phyloP scores from a whole-genome alignment of 2,329 filamentous ascomycete species.

The Diaporthe citrichinensis region DNA sequence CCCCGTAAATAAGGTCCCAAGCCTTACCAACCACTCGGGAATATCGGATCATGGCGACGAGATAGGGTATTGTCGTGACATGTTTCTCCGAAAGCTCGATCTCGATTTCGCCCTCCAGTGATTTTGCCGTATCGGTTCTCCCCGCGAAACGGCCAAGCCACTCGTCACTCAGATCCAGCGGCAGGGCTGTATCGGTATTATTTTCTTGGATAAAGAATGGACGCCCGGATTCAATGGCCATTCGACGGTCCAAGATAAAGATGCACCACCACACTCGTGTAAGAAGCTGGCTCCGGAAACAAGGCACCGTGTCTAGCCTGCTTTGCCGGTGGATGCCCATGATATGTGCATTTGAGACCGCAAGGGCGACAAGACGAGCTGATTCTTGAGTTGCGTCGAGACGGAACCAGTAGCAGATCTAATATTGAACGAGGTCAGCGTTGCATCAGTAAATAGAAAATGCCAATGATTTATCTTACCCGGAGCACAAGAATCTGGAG shows the following conservation, averaged over 20 bases:
- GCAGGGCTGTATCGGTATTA: slow-evolving; percentile 22
- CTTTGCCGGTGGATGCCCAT: slow-evolving; percentile 37
- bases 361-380: slow-evolving; percentile 35
- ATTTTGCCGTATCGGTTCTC: not conserved
- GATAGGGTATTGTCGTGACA: slow-evolving; percentile 27
- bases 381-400: slow-evolving; percentile 37
- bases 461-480: not conserved
- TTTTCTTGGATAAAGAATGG: slow-evolving; percentile 37
- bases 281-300: slow-evolving; percentile 32
- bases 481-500: slow-evolving; percentile 33
- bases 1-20: slow-evolving; percentile 37
- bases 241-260: slow-evolving; percentile 36
- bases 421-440: not conserved
- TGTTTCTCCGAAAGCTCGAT: not conserved
- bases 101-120: slow-evolving; percentile 5
- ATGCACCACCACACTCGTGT: slow-evolving; percentile 36
- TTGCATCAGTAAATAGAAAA: not conserved
- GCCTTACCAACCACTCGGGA: slow-evolving; percentile 34
- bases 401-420: slow-evolving; percentile 32
- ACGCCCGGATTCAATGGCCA: slow-evolving; percentile 37
- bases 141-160: slow-evolving; percentile 18
- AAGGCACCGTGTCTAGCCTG: slow-evolving; percentile 28
- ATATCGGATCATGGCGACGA: slow-evolving; percentile 30
- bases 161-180: slow-evolving; percentile 36
- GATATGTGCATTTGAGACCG: slow-evolving; percentile 39